A percentile compares a stretch with the other conserved stretches of the same genome.
Conservation (phyloP, 2,329 filamentous ascomycete genomes). For the Lachnellula occidentalis region DNA sequence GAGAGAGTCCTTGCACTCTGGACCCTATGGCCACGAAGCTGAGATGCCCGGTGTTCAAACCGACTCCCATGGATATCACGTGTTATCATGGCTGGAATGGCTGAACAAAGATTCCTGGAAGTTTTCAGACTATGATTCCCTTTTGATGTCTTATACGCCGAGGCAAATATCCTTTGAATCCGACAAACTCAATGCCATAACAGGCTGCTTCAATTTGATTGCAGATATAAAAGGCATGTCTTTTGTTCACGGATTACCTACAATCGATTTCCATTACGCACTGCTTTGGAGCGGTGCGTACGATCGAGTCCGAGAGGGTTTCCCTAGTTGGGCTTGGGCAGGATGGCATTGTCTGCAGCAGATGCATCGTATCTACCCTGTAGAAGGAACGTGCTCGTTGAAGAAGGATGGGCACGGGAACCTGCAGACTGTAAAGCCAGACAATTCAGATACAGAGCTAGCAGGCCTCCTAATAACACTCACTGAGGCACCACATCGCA, state of each 20-base stretch:
- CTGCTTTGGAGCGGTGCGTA: not conserved
- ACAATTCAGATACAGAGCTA: not conserved
- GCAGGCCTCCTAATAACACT: not conserved
- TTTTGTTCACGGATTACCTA: conserved; percentile 1
- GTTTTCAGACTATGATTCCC: not conserved
- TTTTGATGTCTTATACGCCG: not conserved
- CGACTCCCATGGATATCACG: not conserved
- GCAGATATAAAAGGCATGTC: not conserved
- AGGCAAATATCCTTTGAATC: conserved; percentile 4
- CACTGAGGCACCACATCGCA: not conserved
- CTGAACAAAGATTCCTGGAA: not conserved
- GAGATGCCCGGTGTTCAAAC: not conserved
- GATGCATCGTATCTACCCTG: not conserved
- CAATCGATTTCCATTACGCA: conserved; percentile 4
- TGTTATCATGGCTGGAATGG: not conserved
- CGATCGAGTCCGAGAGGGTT: not conserved
- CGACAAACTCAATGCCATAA: conserved; percentile 3
- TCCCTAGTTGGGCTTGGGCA: conserved; percentile 4
- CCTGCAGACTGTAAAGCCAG: not conserved
- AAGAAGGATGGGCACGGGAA: not conserved
- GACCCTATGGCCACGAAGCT: conserved; percentile 1
- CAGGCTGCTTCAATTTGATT: conserved; percentile 1
- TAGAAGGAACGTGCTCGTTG: not conserved
- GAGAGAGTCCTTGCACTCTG: conserved; percentile 1
- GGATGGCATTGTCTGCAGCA: conserved; percentile 1